Evolutionary conservation across 148 eudicot genomes (phyloP).

Genomic region (Limonium bicolor): DNA sequence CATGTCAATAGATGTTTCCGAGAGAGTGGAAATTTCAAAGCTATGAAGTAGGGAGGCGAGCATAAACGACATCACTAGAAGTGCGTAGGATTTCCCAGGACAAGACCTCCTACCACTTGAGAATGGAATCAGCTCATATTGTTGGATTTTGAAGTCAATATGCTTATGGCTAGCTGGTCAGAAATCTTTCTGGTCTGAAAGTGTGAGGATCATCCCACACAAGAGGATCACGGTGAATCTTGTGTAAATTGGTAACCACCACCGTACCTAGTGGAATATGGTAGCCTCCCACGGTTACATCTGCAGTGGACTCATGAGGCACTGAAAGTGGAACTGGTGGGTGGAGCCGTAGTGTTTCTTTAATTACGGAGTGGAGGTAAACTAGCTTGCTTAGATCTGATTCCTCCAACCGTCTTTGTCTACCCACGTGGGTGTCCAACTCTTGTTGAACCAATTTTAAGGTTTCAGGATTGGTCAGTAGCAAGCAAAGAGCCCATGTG

Average conservation of each 20-base stretch:
- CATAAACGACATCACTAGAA: conserved; percentile 16
- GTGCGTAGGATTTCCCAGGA: conserved; percentile 14
- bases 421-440: conserved; percentile 10
- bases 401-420: conserved; percentile 14
- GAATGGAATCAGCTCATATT: conserved; percentile 23
- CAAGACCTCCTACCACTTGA: conserved; percentile 21
- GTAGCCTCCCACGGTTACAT: conserved; percentile 8
- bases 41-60: conserved; percentile 19
- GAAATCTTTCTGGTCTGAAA: conserved; percentile 21
- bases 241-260: conserved; percentile 10
- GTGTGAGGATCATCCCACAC: conserved; percentile 15
- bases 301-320: conserved; percentile 9
- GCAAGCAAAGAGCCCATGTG: conserved; percentile 6
- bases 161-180: neutral
- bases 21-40: conserved; percentile 7
- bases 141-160: conserved; percentile 7
- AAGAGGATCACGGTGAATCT: conserved; percentile 17
- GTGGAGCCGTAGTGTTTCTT: conserved; percentile 15
- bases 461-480: conserved; percentile 4
- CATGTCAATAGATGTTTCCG: conserved; percentile 12
- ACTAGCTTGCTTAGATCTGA: conserved; percentile 8
- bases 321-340: conserved; percentile 8
- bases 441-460: conserved; percentile 11
- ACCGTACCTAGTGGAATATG: conserved; percentile 6
- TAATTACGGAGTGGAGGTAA: conserved; percentile 12